A percentile compares a stretch with the other conserved stretches of the same genome.
Conservation (phyloP, 441 rosid species). For the Hura crepitans region DNA sequence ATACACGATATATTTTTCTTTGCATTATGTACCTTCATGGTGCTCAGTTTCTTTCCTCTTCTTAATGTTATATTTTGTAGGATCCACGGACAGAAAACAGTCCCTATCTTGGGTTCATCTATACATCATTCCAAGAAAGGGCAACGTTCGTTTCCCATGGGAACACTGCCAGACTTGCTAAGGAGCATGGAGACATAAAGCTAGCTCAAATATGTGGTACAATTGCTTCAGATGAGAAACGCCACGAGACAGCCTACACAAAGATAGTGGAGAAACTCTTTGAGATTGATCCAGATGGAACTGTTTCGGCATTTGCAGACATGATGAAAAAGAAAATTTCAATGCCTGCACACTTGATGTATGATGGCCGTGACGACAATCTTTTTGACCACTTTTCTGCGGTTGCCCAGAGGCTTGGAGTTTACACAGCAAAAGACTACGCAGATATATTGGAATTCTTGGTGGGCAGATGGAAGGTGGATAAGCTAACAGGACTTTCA, state of each 20-base stretch:
- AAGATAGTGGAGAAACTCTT: conserved; percentile 77
- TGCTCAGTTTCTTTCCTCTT: neutral
- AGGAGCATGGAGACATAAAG: conserved; percentile 69
- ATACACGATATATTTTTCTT: neutral
- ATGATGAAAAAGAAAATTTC: conserved; percentile 93
- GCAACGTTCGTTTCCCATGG: conserved; percentile 94
- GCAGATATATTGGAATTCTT: conserved; percentile 84
- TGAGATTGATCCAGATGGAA: conserved; percentile 84
- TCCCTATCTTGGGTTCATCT: conserved; percentile 86
- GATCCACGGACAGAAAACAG: conserved; percentile 83
- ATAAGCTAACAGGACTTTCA: conserved; percentile 59
- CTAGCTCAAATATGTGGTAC: conserved; percentile 85
- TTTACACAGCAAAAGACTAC: conserved; percentile 82
- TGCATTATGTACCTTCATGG: neutral
- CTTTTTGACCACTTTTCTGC: conserved; percentile 79
- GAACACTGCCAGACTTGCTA: conserved; percentile 89
- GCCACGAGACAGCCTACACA: conserved; percentile 91
- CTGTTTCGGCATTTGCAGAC: conserved; percentile 74
- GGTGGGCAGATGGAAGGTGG: conserved; percentile 82
- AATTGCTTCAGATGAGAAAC: conserved; percentile 91
- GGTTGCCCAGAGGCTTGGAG: conserved; percentile 82
- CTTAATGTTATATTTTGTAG: conserved; percentile 30
- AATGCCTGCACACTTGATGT: conserved; percentile 96
- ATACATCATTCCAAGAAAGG: conserved; percentile 94
- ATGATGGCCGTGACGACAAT: conserved; percentile 65